Evolutionary conservation across 345 rosid species (phyloP).

Genomic region (Fremontodendron californicum): DNA sequence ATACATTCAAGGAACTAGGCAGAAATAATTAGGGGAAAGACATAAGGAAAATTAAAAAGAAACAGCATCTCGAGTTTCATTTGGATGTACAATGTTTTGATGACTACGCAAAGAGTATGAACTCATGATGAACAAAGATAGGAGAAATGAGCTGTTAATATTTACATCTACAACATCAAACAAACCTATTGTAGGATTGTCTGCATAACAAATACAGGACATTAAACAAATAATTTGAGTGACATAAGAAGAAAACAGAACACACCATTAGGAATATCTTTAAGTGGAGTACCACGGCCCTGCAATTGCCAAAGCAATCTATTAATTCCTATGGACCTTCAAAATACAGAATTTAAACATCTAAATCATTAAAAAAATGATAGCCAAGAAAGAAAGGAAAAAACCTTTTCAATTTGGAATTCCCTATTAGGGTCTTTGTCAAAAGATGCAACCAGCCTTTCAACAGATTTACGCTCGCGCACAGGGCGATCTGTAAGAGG

Average conservation of each 20-base stretch:
- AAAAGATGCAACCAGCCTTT: constrained; percentile 74
- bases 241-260: not conserved
- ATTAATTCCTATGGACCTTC: constrained; percentile 13
- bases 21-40: not conserved
- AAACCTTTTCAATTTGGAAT: constrained; percentile 69
- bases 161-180: not conserved
- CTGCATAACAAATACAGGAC: not conserved
- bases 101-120: not conserved
- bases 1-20: not conserved
- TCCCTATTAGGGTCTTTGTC: constrained; percentile 70
- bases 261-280: constrained; percentile 91
- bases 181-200: not conserved
- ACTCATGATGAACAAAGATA: not conserved
- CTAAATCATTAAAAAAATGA: constrained; percentile 1
- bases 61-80: not conserved
- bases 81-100: not conserved
- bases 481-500: constrained; percentile 75
- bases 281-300: constrained; percentile 81
- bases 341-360: not conserved
- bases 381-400: constrained; percentile 1
- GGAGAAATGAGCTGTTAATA: not conserved
- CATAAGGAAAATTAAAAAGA: not conserved
- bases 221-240: not conserved
- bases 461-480: constrained; percentile 89
- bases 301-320: constrained; percentile 39